Evolutionary conservation across 441 rosid species (phyloP), one percentile per base, ranked within the genome.

Genomic region (Corymbia citriodora): DNA sequence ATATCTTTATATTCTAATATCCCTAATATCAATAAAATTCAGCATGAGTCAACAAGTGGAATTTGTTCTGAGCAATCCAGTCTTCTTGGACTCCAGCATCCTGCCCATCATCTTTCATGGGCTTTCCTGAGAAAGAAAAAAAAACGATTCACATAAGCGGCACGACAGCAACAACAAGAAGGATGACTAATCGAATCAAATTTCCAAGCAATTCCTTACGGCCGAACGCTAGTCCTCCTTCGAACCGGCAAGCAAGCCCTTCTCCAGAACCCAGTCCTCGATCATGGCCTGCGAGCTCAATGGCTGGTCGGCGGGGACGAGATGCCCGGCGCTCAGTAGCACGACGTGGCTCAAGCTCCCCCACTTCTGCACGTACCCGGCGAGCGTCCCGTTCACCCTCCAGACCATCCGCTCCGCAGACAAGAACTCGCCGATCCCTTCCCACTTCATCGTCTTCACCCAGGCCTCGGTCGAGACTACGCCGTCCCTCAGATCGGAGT

Each of bases 391-490:
- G 8, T 90, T 91, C 81, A 94, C 97, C 89, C 72, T 91, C 99
- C 99, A 96, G 27, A 97, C 91, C 74, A 88, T 36, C 87, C 99
- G 95, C 88, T 96, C 97, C 59, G 96, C 96, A 87, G n/a, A 17
- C 90, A 92, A 9, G 50, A 94, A 96, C 90, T 63, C 83, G 21
- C 29, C 92, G 12, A 94, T 90, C 19, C 94, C 97, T 10, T 93
- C 94, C 98, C 98, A 97, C 49, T 93, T 90, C 95, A 96, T 94
- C 2, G 96, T 95, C 94, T 93, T 97, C 40, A 98, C 87, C 99
- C 99, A 97, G 1, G 97, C 97, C 88, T 96, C 99, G 0, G 95
- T 94, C 1, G 98, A 95, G 87, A 97, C 96, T n/a, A 95, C 95
- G 1, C 98, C 98, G 90, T 95, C 98, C 92, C 96, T 93, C 82